Conservation (phyloP, 352 stramenopile species). For the Pythium diclinum region DNA sequence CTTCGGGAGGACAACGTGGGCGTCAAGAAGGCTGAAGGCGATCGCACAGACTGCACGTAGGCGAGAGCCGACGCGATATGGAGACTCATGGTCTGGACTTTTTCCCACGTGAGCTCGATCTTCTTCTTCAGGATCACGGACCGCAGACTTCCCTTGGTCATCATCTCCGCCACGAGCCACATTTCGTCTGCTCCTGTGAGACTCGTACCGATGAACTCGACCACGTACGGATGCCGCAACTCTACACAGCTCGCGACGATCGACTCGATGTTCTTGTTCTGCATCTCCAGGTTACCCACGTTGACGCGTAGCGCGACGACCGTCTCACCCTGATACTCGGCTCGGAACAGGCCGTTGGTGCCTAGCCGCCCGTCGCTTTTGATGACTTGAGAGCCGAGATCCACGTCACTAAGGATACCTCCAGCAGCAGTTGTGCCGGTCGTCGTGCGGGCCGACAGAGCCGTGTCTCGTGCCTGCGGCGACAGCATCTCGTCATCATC, state of each 20-base stretch:
- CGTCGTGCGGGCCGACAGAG: constrained; percentile 10
- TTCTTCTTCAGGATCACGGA: constrained; percentile 48
- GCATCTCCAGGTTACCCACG: constrained; percentile 18
- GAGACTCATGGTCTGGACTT: constrained; percentile 45
- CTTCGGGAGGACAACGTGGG: constrained; percentile 57
- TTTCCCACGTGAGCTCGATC: constrained; percentile 51
- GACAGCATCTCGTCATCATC: background rate
- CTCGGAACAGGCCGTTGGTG: constrained; percentile 36
- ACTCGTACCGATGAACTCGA: constrained; percentile 61
- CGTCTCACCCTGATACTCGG: constrained; percentile 15
- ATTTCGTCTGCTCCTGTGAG: constrained; percentile 55
- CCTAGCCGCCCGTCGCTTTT: constrained; percentile 17
- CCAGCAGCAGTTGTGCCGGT: constrained; percentile 1
- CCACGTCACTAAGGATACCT: constrained; percentile 11
- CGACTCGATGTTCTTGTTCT: constrained; percentile 39
- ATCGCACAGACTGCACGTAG: constrained; percentile 46
- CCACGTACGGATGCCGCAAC: constrained; percentile 65
- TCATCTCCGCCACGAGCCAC: constrained; percentile 72
- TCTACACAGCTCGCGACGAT: constrained; percentile 51
- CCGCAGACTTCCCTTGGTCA: constrained; percentile 64
- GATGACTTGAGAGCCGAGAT: constrained; percentile 12
- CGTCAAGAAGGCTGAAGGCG: constrained; percentile 29
- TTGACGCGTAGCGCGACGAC: constrained; percentile 58
- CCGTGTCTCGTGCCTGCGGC: background rate
- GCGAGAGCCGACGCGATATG: constrained; percentile 48